These are phyloP conservation scores for Lonicera japonica DNA, from an alignment of 129 eudicot species.

Conservation along the genomic window DNA sequence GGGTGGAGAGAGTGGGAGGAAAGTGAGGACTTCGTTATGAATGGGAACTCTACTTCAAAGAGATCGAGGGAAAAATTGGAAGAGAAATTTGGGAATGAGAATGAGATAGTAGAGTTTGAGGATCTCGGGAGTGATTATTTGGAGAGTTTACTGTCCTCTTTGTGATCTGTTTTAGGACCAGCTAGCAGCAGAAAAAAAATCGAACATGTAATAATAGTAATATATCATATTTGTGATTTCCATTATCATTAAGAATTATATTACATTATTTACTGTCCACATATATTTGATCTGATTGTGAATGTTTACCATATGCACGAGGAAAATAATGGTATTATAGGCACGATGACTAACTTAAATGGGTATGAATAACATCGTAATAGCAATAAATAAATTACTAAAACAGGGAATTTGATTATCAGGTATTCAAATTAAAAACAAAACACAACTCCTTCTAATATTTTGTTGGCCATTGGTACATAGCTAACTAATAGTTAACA, in stretches of 20 bases:
- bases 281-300: no score
- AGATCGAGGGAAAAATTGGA: constrained; percentile 28
- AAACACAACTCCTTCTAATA: no score
- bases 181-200: neutral
- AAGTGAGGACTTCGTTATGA: constrained; percentile 18
- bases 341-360: no score
- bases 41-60: constrained; percentile 28
- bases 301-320: no score
- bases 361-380: no score
- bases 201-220: neutral
- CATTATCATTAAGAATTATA: no score
- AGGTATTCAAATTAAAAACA: no score
- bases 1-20: constrained; percentile 30
- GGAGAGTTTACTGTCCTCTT: constrained; percentile 42
- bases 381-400: no score
- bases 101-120: constrained; percentile 40
- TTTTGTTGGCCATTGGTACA: no score
- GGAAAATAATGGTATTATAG: no score
- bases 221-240: neutral
- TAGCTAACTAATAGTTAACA: no score
- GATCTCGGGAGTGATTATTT: constrained; percentile 56
- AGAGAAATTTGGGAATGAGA: constrained; percentile 11
- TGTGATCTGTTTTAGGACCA: neutral
- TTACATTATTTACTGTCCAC: neutral
- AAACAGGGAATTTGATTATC: no score